These are phyloP conservation scores for Alternaria ethzedia DNA, from an alignment of 2,329 filamentous ascomycete species.

Conservation along the genomic window DNA sequence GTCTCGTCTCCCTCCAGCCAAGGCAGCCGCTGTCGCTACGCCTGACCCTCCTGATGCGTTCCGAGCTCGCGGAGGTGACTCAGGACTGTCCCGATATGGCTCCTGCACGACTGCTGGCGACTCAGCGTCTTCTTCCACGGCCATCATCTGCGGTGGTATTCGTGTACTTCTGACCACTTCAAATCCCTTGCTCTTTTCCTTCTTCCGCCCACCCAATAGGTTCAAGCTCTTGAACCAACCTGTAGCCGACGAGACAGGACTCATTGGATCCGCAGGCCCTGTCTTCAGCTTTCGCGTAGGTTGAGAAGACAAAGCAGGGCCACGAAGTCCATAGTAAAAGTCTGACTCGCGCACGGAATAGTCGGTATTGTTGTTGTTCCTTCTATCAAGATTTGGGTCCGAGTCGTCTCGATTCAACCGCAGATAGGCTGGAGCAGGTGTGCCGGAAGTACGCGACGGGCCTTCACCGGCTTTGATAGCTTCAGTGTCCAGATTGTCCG, in stretches of 20 bases:
- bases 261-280: constrained; percentile 91
- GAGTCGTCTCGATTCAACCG: constrained; percentile 56
- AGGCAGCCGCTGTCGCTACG: constrained; percentile 22
- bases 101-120: constrained; percentile 38
- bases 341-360: constrained; percentile 95
- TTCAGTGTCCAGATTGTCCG: constrained; percentile 50
- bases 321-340: constrained; percentile 93
- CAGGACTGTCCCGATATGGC: constrained; percentile 63
- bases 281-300: constrained; percentile 87
- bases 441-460: constrained; percentile 41
- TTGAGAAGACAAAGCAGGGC: constrained; percentile 81
- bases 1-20: constrained; percentile 46
- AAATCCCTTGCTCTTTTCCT: constrained; percentile 95
- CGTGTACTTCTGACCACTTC: constrained; percentile 92
- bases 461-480: constrained; percentile 39
- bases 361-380: constrained; percentile 68
- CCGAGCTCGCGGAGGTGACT: constrained; percentile 14
- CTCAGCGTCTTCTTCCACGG: constrained; percentile 66
- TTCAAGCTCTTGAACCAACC: constrained; percentile 77
- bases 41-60: constrained; percentile 14
- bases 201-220: constrained; percentile 81
- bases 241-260: constrained; percentile 84
- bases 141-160: constrained; percentile 77
- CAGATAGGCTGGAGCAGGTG: constrained; percentile 58
- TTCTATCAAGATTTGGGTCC: constrained; percentile 60